Percentiles rank a stretch among this genome's conserved stretches.
These are phyloP conservation scores for Penicillium sp. DNA, from an alignment of 2,329 filamentous ascomycete species.

Conservation along the genomic window DNA sequence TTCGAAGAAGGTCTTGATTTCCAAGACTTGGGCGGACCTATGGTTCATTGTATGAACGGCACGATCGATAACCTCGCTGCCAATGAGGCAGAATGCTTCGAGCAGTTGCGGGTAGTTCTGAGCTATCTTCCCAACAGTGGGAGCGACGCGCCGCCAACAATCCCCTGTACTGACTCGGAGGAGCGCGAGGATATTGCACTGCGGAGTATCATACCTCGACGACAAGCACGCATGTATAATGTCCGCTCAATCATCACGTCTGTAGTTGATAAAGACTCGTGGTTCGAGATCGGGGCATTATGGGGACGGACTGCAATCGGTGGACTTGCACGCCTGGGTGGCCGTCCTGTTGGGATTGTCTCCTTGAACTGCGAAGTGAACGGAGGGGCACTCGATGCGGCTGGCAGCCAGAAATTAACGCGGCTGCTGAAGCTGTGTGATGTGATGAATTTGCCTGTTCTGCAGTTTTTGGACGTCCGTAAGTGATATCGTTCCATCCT, in stretches of 20 bases:
- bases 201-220: conserved; percentile 56
- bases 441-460: conserved; percentile 61
- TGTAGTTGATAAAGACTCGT: conserved; percentile 55
- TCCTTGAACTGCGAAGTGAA: conserved; percentile 61
- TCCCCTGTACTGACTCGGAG: conserved; percentile 49
- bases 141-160: conserved; percentile 52
- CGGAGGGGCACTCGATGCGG: conserved; percentile 59
- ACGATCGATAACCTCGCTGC: conserved; percentile 64
- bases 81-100: conserved; percentile 60
- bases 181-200: conserved; percentile 50
- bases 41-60: conserved; percentile 62
- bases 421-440: conserved; percentile 62
- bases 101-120: conserved; percentile 58
- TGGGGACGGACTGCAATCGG: conserved; percentile 63
- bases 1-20: conserved; percentile 62
- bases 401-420: conserved; percentile 60
- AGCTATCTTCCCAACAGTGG: conserved; percentile 59
- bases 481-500: conserved; percentile 20
- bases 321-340: conserved; percentile 58
- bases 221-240: conserved; percentile 60
- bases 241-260: conserved; percentile 56
- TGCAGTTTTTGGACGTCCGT: conserved; percentile 63
- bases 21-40: conserved; percentile 58
- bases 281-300: conserved; percentile 63
- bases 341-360: conserved; percentile 58